Base-by-base conservation (phyloP, 805 yeast species). In the Metschnikowia borealis region DNA sequence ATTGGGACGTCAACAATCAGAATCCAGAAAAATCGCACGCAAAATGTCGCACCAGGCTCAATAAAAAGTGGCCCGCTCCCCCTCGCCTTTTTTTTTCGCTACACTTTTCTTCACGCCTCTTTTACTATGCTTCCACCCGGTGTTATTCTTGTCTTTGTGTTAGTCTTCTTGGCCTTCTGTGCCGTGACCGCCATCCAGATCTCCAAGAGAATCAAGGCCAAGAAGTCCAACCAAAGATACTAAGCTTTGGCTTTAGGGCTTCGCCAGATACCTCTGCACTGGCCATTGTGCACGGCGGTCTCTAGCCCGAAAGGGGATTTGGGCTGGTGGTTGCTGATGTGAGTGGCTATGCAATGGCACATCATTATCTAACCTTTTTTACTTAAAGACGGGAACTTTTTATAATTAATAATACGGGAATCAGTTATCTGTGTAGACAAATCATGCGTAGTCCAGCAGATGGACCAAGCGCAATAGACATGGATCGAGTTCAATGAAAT, bases 71-170 rank as follows among this genome's bases (percentile, higher is more conserved):
- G 39, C 38, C 33, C 47, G 26, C 44, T 38, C 42, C 38, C 53
- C 38, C 50, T 37, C 23, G 14, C 31, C 2, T 1, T 42, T 1
- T 42, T 46, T 52, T 51, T 41, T 37, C 33, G 46, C 48, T n/a
- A 37, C 44, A 42, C 44, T 38, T 39, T 42, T 29, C 45, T 40
- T 35, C 38, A 52, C 39, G 38, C 48, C 41, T 17, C n/a, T 18
- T 49, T 56, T 53, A 63, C 63, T 65, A 83, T 82, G 85, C 75
- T 83, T 65, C 87, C 89, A 69, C 76, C 83, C 57, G 89, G 89
- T 73, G 88, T 84, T 74, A 83, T 83, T 69, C 75, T 83, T 67
- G 89, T 84, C 59, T 82, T 83, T 72, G 72, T 69, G 57, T 75
- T 80, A 65, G 57, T 80, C 55, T 79, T 79, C 71, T 78, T 78